Evolutionary conservation across 2,329 filamentous ascomycete species (phyloP), one percentile per base, ranked within the genome.

Genomic region (Emergomyces orientalis): DNA sequence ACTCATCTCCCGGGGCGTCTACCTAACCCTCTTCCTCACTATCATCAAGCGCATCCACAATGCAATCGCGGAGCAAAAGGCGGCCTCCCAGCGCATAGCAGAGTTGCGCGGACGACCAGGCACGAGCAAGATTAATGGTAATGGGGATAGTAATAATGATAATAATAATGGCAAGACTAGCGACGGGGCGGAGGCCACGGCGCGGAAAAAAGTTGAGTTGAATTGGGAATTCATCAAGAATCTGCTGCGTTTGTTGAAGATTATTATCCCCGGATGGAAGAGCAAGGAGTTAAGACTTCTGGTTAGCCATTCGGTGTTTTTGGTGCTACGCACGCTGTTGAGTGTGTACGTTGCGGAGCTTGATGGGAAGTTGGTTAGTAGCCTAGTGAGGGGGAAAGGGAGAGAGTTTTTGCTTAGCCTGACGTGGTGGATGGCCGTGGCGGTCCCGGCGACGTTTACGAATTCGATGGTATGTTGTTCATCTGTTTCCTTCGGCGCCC

Each of bases 341-440:
- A 97, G 92, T 76, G 75, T 99, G 70, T 96, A 96, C 75, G 94
- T 99, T 27, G 94, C 94, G 1, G 92, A 96, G 75, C 87, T 99
- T 81, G 94, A 99, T 76, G 94, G 94, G 55, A 87, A 87, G 65
- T 85, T 99, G 64, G 94, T 99, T 64, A 96, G 94, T 77, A 92
- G 86, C 67, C 79, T 99, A 62, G 92, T 99, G 55, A 88, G 91
- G 75, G 94, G 94, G 1, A 94, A 88, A 68, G 94, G 93, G 19
- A 90, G 86, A 75, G 91, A 96, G 67, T 99, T 99, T 68, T 73
- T 97, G 69, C 86, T 87, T 69, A 87, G 91, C 0, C 86, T 99
- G 69, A 84, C 95, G 6, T 97, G 93, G 91, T 99, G 94, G 94
- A 99, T 99, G 94, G 75, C 93, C 62, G 94, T 99, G 67, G 93